Evolutionary conservation across 2,329 filamentous ascomycete species (phyloP).

Genomic region (Pezicula rhizophila): DNA sequence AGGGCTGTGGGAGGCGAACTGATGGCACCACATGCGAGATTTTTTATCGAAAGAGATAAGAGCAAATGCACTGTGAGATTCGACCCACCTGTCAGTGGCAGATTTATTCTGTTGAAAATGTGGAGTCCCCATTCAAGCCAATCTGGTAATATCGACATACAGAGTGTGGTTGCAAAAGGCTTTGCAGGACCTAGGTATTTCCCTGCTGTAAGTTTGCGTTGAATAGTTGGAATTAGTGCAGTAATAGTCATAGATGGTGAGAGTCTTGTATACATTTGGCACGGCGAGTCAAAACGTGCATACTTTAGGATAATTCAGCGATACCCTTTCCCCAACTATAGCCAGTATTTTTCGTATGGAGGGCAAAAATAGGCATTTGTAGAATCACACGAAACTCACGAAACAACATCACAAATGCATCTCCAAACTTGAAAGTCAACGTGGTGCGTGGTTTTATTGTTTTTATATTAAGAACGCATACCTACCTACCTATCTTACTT

Average conservation of each 20-base stretch:
- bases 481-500: too few relatives aligned
- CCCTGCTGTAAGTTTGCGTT: conserved; percentile 45
- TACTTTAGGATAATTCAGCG: too few relatives aligned
- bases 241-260: background rate
- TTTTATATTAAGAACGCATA: too few relatives aligned
- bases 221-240: background rate
- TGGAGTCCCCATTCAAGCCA: conserved; percentile 71
- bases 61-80: conserved; percentile 84
- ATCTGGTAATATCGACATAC: conserved; percentile 75
- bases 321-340: too few relatives aligned
- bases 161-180: conserved; percentile 76
- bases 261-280: background rate
- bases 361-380: too few relatives aligned
- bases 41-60: conserved; percentile 77
- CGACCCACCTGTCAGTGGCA: conserved; percentile 71
- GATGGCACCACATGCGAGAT: conserved; percentile 69
- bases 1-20: conserved; percentile 53
- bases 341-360: too few relatives aligned
- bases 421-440: too few relatives aligned
- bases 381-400: too few relatives aligned
- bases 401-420: too few relatives aligned
- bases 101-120: conserved; percentile 83
- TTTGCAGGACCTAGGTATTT: conserved; percentile 84
- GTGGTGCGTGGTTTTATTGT: too few relatives aligned
- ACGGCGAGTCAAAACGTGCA: background rate